Evolutionary conservation across 2,329 filamentous ascomycete species (phyloP).

Genomic region (Xylaria polymorpha): DNA sequence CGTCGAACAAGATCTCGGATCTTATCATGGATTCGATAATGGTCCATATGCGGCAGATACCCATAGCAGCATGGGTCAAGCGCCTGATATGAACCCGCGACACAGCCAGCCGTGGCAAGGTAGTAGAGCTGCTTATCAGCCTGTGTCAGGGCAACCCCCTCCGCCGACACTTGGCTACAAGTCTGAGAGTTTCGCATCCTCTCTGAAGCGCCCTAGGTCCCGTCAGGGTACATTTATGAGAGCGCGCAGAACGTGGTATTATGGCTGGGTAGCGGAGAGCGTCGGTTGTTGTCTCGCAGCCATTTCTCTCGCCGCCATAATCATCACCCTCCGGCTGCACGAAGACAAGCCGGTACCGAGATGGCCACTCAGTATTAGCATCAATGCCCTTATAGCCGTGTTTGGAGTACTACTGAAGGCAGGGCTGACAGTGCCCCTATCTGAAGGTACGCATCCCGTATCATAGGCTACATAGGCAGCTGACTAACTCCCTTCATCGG

Average conservation of each 20-base stretch:
- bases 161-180: too few species aligned
- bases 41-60: too few species aligned
- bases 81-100: too few species aligned
- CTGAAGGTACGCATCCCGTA: conserved; percentile 19
- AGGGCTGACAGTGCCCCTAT: conserved; percentile 18
- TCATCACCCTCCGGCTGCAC: conserved; percentile 8
- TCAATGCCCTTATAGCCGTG: conserved; percentile 31
- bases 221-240: too few species aligned
- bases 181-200: too few species aligned
- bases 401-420: conserved; percentile 32
- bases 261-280: conserved; percentile 31
- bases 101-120: too few species aligned
- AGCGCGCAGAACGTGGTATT: background rate
- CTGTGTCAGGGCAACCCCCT: too few species aligned
- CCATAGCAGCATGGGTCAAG: too few species aligned
- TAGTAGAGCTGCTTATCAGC: too few species aligned
- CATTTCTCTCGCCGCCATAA: conserved; percentile 23
- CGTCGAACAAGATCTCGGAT: too few species aligned
- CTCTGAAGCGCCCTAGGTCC: too few species aligned
- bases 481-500: background rate
- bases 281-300: conserved; percentile 11
- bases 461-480: background rate
- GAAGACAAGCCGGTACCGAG: conserved; percentile 8
- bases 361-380: conserved; percentile 25
- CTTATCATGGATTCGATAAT: too few species aligned